phyloP scores from a whole-genome alignment of 164 flowering plant species.

The Protea cynaroides region DNA sequence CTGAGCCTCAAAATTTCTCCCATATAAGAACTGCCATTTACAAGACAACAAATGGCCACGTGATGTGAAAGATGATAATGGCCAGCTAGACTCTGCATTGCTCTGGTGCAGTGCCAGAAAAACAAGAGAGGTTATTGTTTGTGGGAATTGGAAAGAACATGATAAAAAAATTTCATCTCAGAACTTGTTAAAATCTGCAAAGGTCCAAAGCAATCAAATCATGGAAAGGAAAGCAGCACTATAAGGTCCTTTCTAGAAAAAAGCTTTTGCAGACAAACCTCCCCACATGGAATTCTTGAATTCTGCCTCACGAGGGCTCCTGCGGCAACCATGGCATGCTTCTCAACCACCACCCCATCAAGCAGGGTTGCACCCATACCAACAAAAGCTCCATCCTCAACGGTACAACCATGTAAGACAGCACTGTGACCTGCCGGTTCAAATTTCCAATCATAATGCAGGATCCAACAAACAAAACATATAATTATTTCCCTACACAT shows the following conservation, averaged over 20 bases:
- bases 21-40: no score
- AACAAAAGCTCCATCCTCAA: constrained; percentile 88
- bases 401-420: constrained; percentile 87
- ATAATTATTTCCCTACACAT: not conserved
- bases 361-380: constrained; percentile 93
- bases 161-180: not conserved
- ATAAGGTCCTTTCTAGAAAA: not conserved
- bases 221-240: not conserved
- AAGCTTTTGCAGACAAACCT: constrained; percentile 41
- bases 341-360: constrained; percentile 88
- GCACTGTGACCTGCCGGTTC: constrained; percentile 80
- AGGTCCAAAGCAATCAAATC: not conserved
- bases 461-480: not conserved
- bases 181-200: not conserved
- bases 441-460: constrained; percentile 13
- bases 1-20: no score
- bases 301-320: constrained; percentile 94
- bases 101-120: not conserved
- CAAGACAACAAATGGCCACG: no score
- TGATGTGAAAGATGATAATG: not conserved
- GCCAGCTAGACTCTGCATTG: not conserved
- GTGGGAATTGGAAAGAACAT: not conserved
- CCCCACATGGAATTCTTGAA: constrained; percentile 74
- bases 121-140: no score
- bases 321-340: constrained; percentile 91